phyloP scores from a whole-genome alignment of 2,329 filamentous ascomycete genomes.

The Botrytis tulipae region DNA sequence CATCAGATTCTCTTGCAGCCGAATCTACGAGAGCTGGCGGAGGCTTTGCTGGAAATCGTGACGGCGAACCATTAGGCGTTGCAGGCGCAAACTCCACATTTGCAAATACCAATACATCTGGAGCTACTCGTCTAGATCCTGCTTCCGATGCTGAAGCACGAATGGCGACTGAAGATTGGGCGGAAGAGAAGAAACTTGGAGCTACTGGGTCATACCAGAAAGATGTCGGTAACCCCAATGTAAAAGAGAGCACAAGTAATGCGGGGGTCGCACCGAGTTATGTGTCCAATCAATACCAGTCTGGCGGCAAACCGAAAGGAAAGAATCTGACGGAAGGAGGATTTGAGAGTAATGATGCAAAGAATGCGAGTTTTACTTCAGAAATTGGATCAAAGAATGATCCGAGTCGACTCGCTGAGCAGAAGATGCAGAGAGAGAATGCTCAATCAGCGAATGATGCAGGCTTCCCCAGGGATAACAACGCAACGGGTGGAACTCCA shows the following conservation, averaged over 20 bases:
- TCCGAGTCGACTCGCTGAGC: slow-evolving; percentile 47
- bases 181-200: slow-evolving; percentile 31
- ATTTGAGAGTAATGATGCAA: slow-evolving; percentile 32
- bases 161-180: slow-evolving; percentile 28
- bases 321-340: slow-evolving; percentile 36
- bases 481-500: slow-evolving; percentile 14
- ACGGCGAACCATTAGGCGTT: slow-evolving; percentile 50
- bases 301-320: slow-evolving; percentile 32
- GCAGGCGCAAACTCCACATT: slow-evolving; percentile 53
- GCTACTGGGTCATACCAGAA: slow-evolving; percentile 23
- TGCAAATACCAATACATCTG: slow-evolving; percentile 55
- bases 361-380: slow-evolving; percentile 38
- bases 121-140: slow-evolving; percentile 50
- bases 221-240: slow-evolving; percentile 19
- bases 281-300: slow-evolving; percentile 30
- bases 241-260: slow-evolving; percentile 19
- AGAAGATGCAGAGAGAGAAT: slow-evolving; percentile 41
- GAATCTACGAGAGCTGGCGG: slow-evolving; percentile 64
- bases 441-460: slow-evolving; percentile 26
- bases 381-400: slow-evolving; percentile 50
- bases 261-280: slow-evolving; percentile 33
- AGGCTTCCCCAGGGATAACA: slow-evolving; percentile 30
- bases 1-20: slow-evolving; percentile 70
- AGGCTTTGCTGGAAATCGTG: slow-evolving; percentile 58
- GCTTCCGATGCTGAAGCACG: slow-evolving; percentile 33